These are phyloP conservation scores for Prunus armeniaca DNA, from an alignment of 306 rosid genomes.

Conservation along the genomic window DNA sequence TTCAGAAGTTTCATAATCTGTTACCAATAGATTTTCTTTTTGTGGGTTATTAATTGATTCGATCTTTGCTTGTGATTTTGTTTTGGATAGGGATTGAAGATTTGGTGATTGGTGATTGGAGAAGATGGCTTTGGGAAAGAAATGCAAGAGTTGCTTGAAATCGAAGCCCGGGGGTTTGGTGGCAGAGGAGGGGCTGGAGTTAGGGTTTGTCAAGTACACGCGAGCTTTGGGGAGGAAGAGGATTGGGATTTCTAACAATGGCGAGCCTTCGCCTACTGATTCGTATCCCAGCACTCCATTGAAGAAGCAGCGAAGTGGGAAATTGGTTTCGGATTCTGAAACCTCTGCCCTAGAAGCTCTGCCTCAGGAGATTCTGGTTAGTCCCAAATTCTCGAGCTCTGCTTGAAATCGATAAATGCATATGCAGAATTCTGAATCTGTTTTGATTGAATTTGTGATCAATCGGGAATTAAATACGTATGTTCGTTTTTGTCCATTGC, in stretches of 20 bases:
- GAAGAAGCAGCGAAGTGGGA: constrained; percentile 48
- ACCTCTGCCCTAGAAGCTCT: constrained; percentile 51
- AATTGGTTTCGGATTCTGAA: constrained; percentile 7
- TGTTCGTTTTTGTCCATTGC: neutral
- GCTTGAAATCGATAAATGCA: neutral
- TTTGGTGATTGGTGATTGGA: neutral
- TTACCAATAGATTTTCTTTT: neutral
- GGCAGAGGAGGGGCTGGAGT: constrained; percentile 25
- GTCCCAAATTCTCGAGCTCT: constrained; percentile 9
- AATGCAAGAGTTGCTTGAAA: constrained; percentile 19
- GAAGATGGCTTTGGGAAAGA: constrained; percentile 51
- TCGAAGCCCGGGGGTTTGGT: constrained; percentile 21
- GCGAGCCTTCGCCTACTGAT: constrained; percentile 14
- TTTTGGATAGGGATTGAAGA: neutral
- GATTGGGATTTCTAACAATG: constrained; percentile 35
- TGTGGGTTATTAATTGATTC: neutral
- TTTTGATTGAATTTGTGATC: neutral
- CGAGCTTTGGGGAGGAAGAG: constrained; percentile 58
- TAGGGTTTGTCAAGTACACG: constrained; percentile 43
- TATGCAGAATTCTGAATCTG: neutral
- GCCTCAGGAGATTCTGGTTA: constrained; percentile 75
- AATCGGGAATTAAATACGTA: neutral
- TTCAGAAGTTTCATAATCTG: neutral
- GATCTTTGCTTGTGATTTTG: neutral
- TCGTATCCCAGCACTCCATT: constrained; percentile 32